Evolutionary conservation across 768 basidiomycete genomes (phyloP).

Genomic region (Clitopilus hobsonii): DNA sequence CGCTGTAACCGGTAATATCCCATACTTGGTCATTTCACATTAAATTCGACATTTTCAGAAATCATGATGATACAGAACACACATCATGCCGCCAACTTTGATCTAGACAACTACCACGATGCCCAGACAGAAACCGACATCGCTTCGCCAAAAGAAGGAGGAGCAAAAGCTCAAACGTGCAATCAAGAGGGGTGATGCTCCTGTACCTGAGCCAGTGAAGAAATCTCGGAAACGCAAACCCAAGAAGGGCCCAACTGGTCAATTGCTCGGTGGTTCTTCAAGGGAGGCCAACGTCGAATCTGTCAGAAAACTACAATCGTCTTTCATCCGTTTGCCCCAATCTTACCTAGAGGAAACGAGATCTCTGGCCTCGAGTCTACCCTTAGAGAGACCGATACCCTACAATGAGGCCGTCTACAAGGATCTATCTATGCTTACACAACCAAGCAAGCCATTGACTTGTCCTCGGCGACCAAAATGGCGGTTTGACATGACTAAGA

Average conservation of each 20-base stretch:
- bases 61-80: no score
- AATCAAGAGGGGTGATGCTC: slow-evolving; percentile 72
- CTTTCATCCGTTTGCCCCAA: slow-evolving; percentile 60
- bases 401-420: slow-evolving; percentile 32
- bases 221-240: slow-evolving; percentile 19
- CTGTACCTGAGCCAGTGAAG: slow-evolving; percentile 30
- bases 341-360: slow-evolving; percentile 59
- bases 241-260: slow-evolving; percentile 27
- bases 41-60: background rate
- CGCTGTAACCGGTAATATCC: background rate
- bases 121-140: slow-evolving; percentile 50
- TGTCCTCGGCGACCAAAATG: slow-evolving; percentile 81
- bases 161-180: slow-evolving; percentile 78
- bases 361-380: slow-evolving; percentile 44
- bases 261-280: slow-evolving; percentile 16
- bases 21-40: background rate
- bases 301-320: slow-evolving; percentile 58
- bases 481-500: slow-evolving; percentile 82
- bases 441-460: slow-evolving; percentile 22
- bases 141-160: slow-evolving; percentile 65
- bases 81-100: no score
- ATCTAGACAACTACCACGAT: slow-evolving; percentile 14
- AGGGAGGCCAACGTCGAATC: slow-evolving; percentile 29
- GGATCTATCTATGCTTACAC: slow-evolving; percentile 11
- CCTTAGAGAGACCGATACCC: slow-evolving; percentile 55